Conservation (phyloP, 805 yeast species). For the Clavispora carvajalis region DNA sequence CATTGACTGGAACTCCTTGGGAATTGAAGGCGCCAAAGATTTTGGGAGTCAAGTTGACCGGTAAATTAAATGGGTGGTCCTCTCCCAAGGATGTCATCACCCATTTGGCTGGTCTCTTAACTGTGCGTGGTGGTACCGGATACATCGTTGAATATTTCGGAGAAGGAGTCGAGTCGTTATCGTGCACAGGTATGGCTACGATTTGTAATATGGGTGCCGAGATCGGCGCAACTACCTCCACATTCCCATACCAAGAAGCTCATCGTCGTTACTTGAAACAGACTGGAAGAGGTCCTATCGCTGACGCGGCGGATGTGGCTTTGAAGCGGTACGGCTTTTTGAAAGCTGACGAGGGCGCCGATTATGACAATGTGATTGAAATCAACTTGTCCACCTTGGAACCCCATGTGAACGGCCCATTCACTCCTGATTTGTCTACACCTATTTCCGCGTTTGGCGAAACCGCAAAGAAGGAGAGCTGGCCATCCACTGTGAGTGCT, state of each 20-base stretch:
- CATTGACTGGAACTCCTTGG: slow-evolving; percentile 96
- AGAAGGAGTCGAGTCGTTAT: slow-evolving; percentile 80
- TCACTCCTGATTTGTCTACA: slow-evolving; percentile 96
- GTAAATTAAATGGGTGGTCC: slow-evolving; percentile 87
- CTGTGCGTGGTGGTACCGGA: slow-evolving; percentile 98
- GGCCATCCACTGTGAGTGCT: slow-evolving; percentile 86
- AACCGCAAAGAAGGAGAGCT: slow-evolving; percentile 63
- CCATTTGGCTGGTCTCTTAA: slow-evolving; percentile 82
- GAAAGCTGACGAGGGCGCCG: slow-evolving; percentile 80
- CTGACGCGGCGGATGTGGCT: slow-evolving; percentile 68
- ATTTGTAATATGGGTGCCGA: slow-evolving; percentile 99
- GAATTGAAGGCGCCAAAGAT: slow-evolving; percentile 96
- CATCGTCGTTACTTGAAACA: slow-evolving; percentile 75
- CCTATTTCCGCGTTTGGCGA: slow-evolving; percentile 79
- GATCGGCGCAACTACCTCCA: slow-evolving; percentile 97
- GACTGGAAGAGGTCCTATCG: slow-evolving; percentile 79
- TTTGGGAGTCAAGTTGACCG: slow-evolving; percentile 90
- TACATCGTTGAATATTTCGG: slow-evolving; percentile 95
- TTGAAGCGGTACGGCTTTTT: slow-evolving; percentile 57
- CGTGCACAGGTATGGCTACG: slow-evolving; percentile 99
- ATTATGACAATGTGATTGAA: slow-evolving; percentile 90
- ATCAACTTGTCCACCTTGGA: slow-evolving; percentile 81
- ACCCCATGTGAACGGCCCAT: slow-evolving; percentile 97
- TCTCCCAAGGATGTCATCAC: slow-evolving; percentile 97
- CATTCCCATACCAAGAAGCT: slow-evolving; percentile 88